A percentile compares a stretch with the other conserved stretches of the same genome.
phyloP scores from a whole-genome alignment of 345 rosid genomes.

The Moricandia moricandioides region DNA sequence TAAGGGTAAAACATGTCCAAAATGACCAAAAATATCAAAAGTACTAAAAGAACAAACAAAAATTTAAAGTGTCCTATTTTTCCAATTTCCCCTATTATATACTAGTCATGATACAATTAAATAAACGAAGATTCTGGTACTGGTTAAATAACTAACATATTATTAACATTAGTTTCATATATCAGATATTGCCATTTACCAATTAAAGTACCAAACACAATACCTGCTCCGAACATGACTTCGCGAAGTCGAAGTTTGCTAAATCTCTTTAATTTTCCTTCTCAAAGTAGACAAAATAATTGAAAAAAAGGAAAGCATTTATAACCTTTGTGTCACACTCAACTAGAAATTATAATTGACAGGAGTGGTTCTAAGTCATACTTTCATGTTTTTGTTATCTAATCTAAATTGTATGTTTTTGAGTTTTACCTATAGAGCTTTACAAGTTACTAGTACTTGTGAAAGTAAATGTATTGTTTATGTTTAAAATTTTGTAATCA shows the following conservation, averaged over 20 bases:
- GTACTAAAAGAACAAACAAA: too few species aligned
- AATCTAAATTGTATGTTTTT: not conserved
- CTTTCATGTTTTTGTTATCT: slow-evolving; percentile 2
- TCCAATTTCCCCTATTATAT: too few species aligned
- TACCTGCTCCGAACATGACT: slow-evolving; percentile 3
- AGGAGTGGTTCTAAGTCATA: slow-evolving; percentile 10
- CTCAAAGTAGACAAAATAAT: not conserved
- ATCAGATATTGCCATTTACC: not conserved
- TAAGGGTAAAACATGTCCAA: too few species aligned
- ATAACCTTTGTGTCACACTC: slow-evolving; percentile 19
- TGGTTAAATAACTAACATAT: not conserved
- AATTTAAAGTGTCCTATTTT: too few species aligned
- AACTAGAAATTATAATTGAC: slow-evolving; percentile 12
- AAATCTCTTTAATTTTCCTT: too few species aligned
- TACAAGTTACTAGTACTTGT: too few species aligned
- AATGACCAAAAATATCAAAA: too few species aligned
- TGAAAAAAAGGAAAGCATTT: not conserved
- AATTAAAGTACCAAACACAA: slow-evolving; percentile 8
- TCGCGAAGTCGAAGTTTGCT: too few species aligned
- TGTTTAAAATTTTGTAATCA: too few species aligned
- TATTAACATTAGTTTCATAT: not conserved
- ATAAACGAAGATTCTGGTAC: too few species aligned
- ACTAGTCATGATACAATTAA: too few species aligned
- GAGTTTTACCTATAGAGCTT: not conserved
- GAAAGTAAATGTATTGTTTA: too few species aligned